These are phyloP conservation scores for Chalciporus piperatus DNA, from an alignment of 768 basidiomycete genomes.

Conservation along the genomic window DNA sequence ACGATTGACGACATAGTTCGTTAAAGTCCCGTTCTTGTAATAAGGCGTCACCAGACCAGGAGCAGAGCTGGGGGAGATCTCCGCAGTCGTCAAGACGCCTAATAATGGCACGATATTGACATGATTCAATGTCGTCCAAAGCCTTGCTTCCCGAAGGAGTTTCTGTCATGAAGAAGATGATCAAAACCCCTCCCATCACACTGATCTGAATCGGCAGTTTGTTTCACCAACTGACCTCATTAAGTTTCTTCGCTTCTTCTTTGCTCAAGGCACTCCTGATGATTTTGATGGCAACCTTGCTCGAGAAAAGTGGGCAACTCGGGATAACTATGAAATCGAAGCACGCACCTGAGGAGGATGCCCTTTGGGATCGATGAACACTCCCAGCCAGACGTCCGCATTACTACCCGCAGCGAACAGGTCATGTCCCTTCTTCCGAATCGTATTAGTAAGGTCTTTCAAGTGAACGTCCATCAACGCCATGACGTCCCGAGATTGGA, in stretches of 20 bases:
- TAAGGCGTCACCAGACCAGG: slow-evolving; percentile 28
- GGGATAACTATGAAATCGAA: not conserved
- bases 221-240: slow-evolving; percentile 13
- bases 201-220: too few relatives aligned
- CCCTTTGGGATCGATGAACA: slow-evolving; percentile 11
- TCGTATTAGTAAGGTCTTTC: slow-evolving; percentile 17
- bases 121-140: slow-evolving; percentile 24
- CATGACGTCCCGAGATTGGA: slow-evolving; percentile 5
- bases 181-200: not conserved
- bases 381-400: slow-evolving; percentile 25
- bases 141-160: slow-evolving; percentile 26
- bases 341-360: slow-evolving; percentile 4
- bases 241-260: slow-evolving; percentile 18
- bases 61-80: slow-evolving; percentile 12
- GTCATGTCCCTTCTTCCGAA: slow-evolving; percentile 15
- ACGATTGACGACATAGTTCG: slow-evolving; percentile 9
- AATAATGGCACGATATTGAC: slow-evolving; percentile 25
- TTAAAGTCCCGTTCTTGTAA: slow-evolving; percentile 23
- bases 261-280: slow-evolving; percentile 18
- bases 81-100: slow-evolving; percentile 17
- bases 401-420: slow-evolving; percentile 18
- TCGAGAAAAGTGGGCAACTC: not conserved
- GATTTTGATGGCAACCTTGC: slow-evolving; percentile 28
- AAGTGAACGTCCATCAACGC: slow-evolving; percentile 18
- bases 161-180: slow-evolving; percentile 12